A percentile compares a stretch with the other conserved stretches of the same genome.
These are phyloP conservation scores for Jackrogersella minutella DNA, from an alignment of 495 filamentous ascomycete species.

Conservation along the genomic window DNA sequence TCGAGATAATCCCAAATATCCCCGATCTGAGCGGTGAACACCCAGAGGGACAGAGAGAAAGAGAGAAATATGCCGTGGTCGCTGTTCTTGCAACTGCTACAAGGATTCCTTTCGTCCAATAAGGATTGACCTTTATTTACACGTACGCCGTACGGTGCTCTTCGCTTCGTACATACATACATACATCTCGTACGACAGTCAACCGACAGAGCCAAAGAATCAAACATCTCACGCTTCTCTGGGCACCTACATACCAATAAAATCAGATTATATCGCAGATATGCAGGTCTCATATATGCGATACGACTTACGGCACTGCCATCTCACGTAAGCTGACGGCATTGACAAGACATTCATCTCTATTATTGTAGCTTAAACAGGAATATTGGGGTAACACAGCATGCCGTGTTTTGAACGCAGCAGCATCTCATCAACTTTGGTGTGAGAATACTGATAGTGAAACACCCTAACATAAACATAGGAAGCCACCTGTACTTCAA, in stretches of 20 bases:
- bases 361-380: slow-evolving; percentile 3
- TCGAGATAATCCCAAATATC: no score
- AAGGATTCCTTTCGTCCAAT: neutral
- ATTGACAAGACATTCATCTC: slow-evolving; percentile 3
- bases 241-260: neutral
- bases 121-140: no score
- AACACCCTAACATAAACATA: neutral
- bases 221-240: no score
- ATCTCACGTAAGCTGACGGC: slow-evolving; percentile 32
- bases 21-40: no score
- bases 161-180: no score
- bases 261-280: slow-evolving; percentile 3
- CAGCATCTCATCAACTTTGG: neutral
- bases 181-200: neutral
- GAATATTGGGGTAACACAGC: neutral
- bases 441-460: neutral
- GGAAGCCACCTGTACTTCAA: neutral
- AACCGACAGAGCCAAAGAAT: no score
- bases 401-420: neutral
- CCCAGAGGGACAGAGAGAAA: no score
- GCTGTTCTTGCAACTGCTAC: slow-evolving; percentile 10
- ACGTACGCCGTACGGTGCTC: no score
- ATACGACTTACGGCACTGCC: neutral
- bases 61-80: neutral
- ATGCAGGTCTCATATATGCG: slow-evolving; percentile 12